Base-by-base conservation (phyloP, 495 filamentous ascomycete genomes). In the Daldinia grandis region DNA sequence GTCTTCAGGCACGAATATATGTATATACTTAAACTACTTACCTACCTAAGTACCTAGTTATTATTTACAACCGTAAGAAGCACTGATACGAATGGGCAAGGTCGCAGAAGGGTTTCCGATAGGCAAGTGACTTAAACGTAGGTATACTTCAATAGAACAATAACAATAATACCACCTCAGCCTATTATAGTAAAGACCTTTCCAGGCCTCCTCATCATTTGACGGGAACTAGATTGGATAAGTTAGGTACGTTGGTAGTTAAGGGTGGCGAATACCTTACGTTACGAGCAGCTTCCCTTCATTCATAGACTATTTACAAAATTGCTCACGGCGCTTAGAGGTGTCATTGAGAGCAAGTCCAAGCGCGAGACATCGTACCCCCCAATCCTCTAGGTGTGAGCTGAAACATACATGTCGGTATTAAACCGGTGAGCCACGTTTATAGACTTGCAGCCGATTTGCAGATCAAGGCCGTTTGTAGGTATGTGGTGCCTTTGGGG, bases 371-470 rank as follows among this genome's bases (percentile, higher is more conserved):
- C 54, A 53, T 42, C 12, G 15, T 21, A 25, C 37, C 25, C 25
- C 38, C 31, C 19, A 38, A 15, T 15, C 17, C 17, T 21, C 30
- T 10, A 21, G 17, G 31, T 38, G 27, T 51, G 19, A 47, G 53
- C 63, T 72, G 59, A 67, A 72, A 72, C 69, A 67, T 67, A 51
- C 58, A 67, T 64, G 54, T 49, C 47, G 55, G 49, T 64, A 68
- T 64, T 47, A 59, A 12, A 47, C 58, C 47, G 55, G 64, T 72
- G 49, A 64, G 59, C 55, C 59, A 17, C 68, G 59, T 51, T 62
- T 37, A 40, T 25, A 37, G 50, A 60, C 19, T 40, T 14, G 33
- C 25, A 15, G 62, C 21, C 3, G 28, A 50, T 37, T 51, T 62
- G 57, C 65, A 57, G 65, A 69, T 66, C 56, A 59, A 53, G 17